Base-by-base conservation (phyloP, 768 basidiomycete species). In the Rhodotorula toruloides region DNA sequence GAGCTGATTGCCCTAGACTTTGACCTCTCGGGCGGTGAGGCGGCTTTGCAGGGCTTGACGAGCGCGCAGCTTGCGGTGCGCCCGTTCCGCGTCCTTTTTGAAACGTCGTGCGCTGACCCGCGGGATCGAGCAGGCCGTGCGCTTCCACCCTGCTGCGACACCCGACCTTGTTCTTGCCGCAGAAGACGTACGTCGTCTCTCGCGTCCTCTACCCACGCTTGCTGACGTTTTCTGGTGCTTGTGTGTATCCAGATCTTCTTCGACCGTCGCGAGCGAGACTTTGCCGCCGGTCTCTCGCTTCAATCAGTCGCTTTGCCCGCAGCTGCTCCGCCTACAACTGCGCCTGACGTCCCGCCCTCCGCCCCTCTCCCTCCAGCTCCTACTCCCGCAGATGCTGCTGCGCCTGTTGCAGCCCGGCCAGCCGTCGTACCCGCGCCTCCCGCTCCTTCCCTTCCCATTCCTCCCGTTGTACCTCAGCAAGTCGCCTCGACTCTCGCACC, bases 231-330 rank as follows among this genome's bases (percentile, higher is more conserved):
- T 21, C n/a, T 4, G 4, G 22, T 8, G 4, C 46, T 22, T 5
- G 11, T 17, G 13, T n/a, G n/a, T n/a, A n/a, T n/a, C 7, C 46
- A 66, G 65, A 66, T 61, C 60, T 67, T 67, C 55, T 53, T 46
- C 49, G 44, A 50, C 27, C 60, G 65, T 37, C 65, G 65, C 32
- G 65, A 67, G 50, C 65, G 60, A 27, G 65, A 67, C 65, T 57
- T 67, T n/a, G 43, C 34, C 10, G 49, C 48, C 36, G 65, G 47
- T 27, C 46, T 61, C 50, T 61, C 54, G 19, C 54, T 36, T n/a
- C 50, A 48, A 3, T 54, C 48, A 16, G 1, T 25, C 22, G 14
- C 32, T 6, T 3, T 19, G 11, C 36, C 61, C 11, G 8, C 61
- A 2, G 2, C 44, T 22, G 9, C 31, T 12, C 11, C 55, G 2